These are phyloP conservation scores for Stephania cephalantha DNA, from an alignment of 164 flowering plant genomes.

Conservation along the genomic window DNA sequence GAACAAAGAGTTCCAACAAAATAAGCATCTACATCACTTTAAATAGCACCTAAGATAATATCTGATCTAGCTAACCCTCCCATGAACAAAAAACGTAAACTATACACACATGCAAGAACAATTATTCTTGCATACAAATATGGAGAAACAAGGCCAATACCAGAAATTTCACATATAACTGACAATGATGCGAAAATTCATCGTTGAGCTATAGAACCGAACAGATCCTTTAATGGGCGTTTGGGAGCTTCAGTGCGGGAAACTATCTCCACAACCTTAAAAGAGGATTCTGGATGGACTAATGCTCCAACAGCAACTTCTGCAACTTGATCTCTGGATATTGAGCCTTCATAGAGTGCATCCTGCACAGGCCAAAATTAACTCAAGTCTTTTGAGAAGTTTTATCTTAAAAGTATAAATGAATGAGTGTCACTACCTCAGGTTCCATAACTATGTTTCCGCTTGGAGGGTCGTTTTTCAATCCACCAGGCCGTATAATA, in stretches of 20 bases:
- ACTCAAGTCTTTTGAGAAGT: neutral
- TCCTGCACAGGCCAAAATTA: slow-evolving; percentile 40
- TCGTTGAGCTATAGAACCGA: slow-evolving; percentile 56
- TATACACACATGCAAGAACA: neutral
- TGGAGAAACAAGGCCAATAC: neutral
- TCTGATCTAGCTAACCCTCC: neutral
- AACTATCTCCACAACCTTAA: slow-evolving; percentile 91
- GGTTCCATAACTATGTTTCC: slow-evolving; percentile 88
- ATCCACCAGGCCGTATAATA: slow-evolving; percentile 95
- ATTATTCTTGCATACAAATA: neutral
- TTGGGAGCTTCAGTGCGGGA: slow-evolving; percentile 80
- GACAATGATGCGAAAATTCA: slow-evolving; percentile 15
- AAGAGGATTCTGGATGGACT: slow-evolving; percentile 56
- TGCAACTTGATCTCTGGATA: slow-evolving; percentile 92
- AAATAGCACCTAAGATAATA: too few relatives aligned
- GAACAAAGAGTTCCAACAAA: too few relatives aligned
- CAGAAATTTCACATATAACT: neutral
- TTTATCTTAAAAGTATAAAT: neutral
- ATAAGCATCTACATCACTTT: too few relatives aligned
- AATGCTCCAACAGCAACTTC: slow-evolving; percentile 93
- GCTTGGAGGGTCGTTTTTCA: slow-evolving; percentile 75
- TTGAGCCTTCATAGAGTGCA: slow-evolving; percentile 66
- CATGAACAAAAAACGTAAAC: neutral
- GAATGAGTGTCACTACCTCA: slow-evolving; percentile 46
- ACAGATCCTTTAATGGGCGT: slow-evolving; percentile 65